These are phyloP conservation scores for Ogataea allantospora DNA, from an alignment of 805 yeast species.

Conservation along the genomic window DNA sequence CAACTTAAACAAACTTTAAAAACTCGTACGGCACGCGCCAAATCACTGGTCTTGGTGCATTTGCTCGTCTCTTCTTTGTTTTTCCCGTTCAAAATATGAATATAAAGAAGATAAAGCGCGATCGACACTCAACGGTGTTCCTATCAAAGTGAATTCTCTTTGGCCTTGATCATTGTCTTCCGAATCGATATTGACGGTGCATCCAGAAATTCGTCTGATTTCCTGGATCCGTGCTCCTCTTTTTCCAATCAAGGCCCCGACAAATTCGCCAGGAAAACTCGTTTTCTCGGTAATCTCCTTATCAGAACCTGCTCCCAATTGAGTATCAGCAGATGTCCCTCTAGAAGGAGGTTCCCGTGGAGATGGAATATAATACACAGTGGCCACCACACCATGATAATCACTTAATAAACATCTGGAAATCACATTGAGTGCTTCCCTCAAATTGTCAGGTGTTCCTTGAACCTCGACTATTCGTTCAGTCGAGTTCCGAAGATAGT, in stretches of 20 bases:
- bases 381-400: slow-evolving; percentile 62
- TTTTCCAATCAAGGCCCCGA: slow-evolving; percentile 87
- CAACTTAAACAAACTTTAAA: not conserved
- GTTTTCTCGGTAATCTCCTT: slow-evolving; percentile 41
- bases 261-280: slow-evolving; percentile 74
- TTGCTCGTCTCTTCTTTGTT: slow-evolving; percentile 32
- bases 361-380: slow-evolving; percentile 60
- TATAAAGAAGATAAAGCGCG: slow-evolving; percentile 54
- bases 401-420: slow-evolving; percentile 75
- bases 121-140: slow-evolving; percentile 54
- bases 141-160: slow-evolving; percentile 69
- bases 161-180: slow-evolving; percentile 63
- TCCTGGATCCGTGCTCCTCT: slow-evolving; percentile 85
- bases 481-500: slow-evolving; percentile 73
- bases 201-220: slow-evolving; percentile 73
- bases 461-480: slow-evolving; percentile 87
- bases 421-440: slow-evolving; percentile 54
- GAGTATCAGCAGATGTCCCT: slow-evolving; percentile 13
- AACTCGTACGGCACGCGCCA: not conserved
- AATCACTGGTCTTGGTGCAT: slow-evolving; percentile 9
- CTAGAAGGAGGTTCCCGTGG: slow-evolving; percentile 22
- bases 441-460: slow-evolving; percentile 66
- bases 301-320: slow-evolving; percentile 13
- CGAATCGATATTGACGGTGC: slow-evolving; percentile 72
- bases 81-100: slow-evolving; percentile 58